phyloP scores from a whole-genome alignment of 1,284 basidiomycete genomes.

The Boletus mariae region DNA sequence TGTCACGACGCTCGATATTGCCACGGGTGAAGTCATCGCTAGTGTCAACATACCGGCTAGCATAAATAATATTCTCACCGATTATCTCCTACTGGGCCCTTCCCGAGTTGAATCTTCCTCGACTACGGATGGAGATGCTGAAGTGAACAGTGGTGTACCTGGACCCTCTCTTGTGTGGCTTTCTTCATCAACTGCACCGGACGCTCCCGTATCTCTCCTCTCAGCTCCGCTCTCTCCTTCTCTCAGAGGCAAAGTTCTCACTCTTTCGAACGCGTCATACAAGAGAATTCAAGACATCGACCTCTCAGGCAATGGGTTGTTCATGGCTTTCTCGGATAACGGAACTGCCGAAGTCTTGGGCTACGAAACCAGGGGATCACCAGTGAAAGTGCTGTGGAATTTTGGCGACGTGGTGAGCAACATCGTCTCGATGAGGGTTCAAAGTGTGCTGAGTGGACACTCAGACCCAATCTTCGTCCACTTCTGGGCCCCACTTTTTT shows the following conservation, averaged over 20 bases:
- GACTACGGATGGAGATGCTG: constrained; percentile 9
- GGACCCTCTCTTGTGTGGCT: constrained; percentile 61
- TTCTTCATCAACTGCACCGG: constrained; percentile 36
- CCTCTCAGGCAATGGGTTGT: constrained; percentile 43
- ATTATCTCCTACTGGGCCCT: constrained; percentile 39
- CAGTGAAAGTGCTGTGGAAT: constrained; percentile 49
- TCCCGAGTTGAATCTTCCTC: constrained; percentile 25
- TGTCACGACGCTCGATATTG: constrained; percentile 54
- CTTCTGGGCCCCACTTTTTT: constrained; percentile 51
- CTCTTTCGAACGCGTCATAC: constrained; percentile 43
- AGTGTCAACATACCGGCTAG: constrained; percentile 56
- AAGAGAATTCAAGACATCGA: constrained; percentile 54
- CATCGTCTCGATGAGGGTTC: neutral
- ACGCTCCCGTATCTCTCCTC: constrained; percentile 37
- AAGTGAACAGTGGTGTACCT: constrained; percentile 1
- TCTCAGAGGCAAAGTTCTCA: constrained; percentile 47
- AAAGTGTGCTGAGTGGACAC: constrained; percentile 4
- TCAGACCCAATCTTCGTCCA: constrained; percentile 39
- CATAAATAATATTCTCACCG: constrained; percentile 42
- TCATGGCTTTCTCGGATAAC: constrained; percentile 52
- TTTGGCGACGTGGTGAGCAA: constrained; percentile 56
- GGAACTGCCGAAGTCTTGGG: constrained; percentile 55
- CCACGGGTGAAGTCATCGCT: constrained; percentile 52
- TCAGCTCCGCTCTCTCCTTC: constrained; percentile 52
- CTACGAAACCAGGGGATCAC: constrained; percentile 38